Percentiles rank a stretch among this genome's conserved stretches.
Conservation (phyloP, 2,329 filamentous ascomycete species). For the Daldinia eschscholtzii region DNA sequence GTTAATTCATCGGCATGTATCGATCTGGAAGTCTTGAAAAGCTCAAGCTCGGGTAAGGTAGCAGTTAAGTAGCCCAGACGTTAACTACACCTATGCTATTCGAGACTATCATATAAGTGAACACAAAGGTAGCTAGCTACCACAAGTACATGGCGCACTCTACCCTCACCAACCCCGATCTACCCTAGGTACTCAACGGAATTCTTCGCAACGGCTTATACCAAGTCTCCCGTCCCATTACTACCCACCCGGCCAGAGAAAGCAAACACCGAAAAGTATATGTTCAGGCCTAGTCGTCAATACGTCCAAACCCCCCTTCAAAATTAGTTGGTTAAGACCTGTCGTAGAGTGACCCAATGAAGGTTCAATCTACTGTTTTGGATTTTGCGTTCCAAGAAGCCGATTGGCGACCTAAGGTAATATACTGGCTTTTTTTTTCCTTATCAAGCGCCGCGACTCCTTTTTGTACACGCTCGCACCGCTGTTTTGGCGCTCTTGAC, state of each 20-base stretch:
- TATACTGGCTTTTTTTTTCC: constrained; percentile 17
- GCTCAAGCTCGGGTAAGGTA: too few relatives aligned
- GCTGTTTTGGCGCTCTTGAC: constrained; percentile 46
- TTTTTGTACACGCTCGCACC: constrained; percentile 43
- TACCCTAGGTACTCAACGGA: constrained; percentile 47
- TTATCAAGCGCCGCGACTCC: constrained; percentile 30
- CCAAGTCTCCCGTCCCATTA: constrained; percentile 48
- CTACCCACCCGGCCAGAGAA: constrained; percentile 41
- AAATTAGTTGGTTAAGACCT: constrained; percentile 43
- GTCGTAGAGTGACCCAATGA: constrained; percentile 48
- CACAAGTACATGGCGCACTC: constrained; percentile 44
- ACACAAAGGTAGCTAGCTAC: constrained; percentile 31
- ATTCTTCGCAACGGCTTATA: constrained; percentile 47
- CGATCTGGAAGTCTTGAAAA: too few relatives aligned
- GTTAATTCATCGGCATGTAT: too few relatives aligned
- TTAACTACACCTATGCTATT: constrained; percentile 18
- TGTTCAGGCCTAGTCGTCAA: constrained; percentile 36
- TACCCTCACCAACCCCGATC: constrained; percentile 44
- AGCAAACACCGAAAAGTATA: constrained; percentile 42
- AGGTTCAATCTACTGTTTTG: constrained; percentile 37
- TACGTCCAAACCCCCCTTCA: constrained; percentile 46
- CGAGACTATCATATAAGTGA: constrained; percentile 31
- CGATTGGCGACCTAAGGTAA: constrained; percentile 13
- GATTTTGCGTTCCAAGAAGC: constrained; percentile 30
- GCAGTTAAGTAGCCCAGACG: neutral